These are phyloP conservation scores for Westerdykella ornata DNA, from an alignment of 2,329 filamentous ascomycete species.

Conservation along the genomic window DNA sequence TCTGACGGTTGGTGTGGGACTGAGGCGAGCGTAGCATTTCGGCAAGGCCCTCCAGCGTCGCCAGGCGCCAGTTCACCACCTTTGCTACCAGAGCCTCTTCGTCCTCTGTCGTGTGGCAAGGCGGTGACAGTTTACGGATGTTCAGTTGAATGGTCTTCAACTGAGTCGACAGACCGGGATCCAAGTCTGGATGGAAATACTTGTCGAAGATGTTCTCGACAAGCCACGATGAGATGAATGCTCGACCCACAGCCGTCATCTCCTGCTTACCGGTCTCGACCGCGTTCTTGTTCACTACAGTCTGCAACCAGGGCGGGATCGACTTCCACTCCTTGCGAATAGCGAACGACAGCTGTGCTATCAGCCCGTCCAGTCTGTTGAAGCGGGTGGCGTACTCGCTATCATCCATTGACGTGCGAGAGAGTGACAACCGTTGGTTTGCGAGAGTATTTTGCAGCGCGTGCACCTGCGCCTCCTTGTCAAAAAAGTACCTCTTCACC, in stretches of 20 bases:
- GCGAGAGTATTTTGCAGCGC: constrained; percentile 95
- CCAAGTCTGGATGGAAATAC: constrained; percentile 86
- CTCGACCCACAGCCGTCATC: constrained; percentile 92
- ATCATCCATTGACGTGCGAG: constrained; percentile 88
- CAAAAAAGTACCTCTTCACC: constrained; percentile 95
- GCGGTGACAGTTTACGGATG: constrained; percentile 70
- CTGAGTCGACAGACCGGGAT: constrained; percentile 65
- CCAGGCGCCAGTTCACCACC: constrained; percentile 86
- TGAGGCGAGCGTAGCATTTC: constrained; percentile 60
- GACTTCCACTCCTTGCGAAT: constrained; percentile 90
- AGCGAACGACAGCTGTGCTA: constrained; percentile 91
- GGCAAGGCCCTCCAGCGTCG: constrained; percentile 84
- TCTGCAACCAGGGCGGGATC: constrained; percentile 72
- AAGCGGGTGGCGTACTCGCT: constrained; percentile 88
- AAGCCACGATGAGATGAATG: constrained; percentile 82
- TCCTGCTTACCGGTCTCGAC: constrained; percentile 86
- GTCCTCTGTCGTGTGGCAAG: constrained; percentile 73
- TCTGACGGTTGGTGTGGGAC: constrained; percentile 58
- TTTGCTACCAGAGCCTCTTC: constrained; percentile 81
- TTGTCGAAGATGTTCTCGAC: constrained; percentile 86
- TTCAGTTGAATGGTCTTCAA: constrained; percentile 84
- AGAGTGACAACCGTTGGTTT: constrained; percentile 90
- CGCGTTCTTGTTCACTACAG: constrained; percentile 77
- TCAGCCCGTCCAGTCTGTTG: constrained; percentile 82
- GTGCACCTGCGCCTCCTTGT: constrained; percentile 82